Conservation (phyloP, 345 rosid genomes). For the Eucalyptus tenuipes region DNA sequence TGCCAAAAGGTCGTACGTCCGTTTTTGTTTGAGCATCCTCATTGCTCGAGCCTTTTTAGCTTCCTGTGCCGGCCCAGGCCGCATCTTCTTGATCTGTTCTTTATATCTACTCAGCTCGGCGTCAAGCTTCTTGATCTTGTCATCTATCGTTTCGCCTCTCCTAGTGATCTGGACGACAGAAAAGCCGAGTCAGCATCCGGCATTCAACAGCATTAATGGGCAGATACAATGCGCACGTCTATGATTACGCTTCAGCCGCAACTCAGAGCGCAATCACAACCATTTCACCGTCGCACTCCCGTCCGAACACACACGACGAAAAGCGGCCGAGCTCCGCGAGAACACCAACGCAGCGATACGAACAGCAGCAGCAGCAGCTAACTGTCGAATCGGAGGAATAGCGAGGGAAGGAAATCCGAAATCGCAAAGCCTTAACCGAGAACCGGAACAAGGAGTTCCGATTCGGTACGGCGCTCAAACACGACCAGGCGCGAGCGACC, state of each 20-base stretch:
- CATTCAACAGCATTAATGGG: too few species aligned
- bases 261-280: background rate
- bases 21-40: slow-evolving; percentile 89
- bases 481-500: background rate
- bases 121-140: slow-evolving; percentile 37
- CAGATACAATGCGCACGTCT: background rate
- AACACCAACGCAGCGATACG: background rate
- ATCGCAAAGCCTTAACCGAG: background rate
- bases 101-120: slow-evolving; percentile 39
- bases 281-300: background rate
- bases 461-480: background rate
- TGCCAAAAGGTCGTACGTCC: slow-evolving; percentile 42
- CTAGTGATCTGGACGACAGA: slow-evolving; percentile 16
- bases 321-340: background rate
- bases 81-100: slow-evolving; percentile 77
- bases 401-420: background rate
- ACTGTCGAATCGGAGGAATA: background rate
- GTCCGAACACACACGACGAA: background rate
- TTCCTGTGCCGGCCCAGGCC: slow-evolving; percentile 94
- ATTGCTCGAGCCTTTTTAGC: slow-evolving; percentile 85
- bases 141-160: slow-evolving; percentile 34
- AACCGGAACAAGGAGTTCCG: background rate
- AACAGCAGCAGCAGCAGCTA: background rate
- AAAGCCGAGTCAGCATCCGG: background rate
- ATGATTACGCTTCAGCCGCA: background rate